Percentiles rank a stretch among this genome's conserved stretches.
Conservation (phyloP, 352 stramenopile genomes). For the Globisporangium nagaii region DNA sequence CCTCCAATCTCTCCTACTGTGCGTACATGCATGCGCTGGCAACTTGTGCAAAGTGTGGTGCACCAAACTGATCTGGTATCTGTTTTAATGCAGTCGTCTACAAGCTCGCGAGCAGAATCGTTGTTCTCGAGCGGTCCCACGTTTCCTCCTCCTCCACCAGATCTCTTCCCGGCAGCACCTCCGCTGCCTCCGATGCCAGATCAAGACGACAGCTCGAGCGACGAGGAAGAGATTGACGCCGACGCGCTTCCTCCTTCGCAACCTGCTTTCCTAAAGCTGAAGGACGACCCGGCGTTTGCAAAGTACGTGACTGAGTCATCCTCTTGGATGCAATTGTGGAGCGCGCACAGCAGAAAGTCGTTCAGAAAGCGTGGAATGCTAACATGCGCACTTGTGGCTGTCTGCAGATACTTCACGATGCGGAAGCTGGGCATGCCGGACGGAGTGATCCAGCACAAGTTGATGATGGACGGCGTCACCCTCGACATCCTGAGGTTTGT, state of each 20-base stretch:
- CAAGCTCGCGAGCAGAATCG: constrained; percentile 40
- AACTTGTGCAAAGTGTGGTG: neutral
- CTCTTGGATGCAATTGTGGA: neutral
- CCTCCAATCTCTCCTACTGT: constrained; percentile 58
- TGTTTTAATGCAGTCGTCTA: constrained; percentile 21
- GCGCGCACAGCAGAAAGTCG: neutral
- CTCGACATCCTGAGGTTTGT: constrained; percentile 59
- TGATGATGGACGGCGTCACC: constrained; percentile 72
- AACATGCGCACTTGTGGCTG: neutral
- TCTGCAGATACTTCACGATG: constrained; percentile 80
- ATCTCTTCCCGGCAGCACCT: constrained; percentile 16
- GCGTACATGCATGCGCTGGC: constrained; percentile 9
- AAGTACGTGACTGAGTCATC: constrained; percentile 36
- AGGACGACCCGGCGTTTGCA: constrained; percentile 71
- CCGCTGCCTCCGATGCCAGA: constrained; percentile 25
- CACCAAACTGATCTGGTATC: neutral
- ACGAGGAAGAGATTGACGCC: constrained; percentile 41
- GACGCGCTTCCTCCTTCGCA: constrained; percentile 13
- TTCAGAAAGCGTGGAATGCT: too few species aligned
- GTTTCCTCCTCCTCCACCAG: constrained; percentile 29
- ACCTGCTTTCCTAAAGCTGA: constrained; percentile 59
- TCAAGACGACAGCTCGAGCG: constrained; percentile 56
- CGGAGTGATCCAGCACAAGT: constrained; percentile 73
- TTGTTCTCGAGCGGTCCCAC: constrained; percentile 44
- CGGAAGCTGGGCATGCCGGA: constrained; percentile 76